Base-by-base conservation (phyloP, 2,329 filamentous ascomycete genomes). In the Penicillium sp. region DNA sequence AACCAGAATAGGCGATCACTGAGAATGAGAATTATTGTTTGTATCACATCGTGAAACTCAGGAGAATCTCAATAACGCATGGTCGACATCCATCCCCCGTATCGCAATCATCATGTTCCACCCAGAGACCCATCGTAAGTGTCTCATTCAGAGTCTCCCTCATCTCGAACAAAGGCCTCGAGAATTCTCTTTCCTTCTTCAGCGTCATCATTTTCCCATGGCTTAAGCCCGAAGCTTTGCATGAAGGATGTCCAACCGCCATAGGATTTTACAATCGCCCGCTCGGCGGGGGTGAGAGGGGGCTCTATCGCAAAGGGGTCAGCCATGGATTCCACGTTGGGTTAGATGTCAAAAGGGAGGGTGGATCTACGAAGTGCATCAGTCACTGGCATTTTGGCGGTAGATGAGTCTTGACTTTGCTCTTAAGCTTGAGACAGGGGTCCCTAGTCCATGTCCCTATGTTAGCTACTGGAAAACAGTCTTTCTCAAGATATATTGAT, bases 1-100 rank as follows among this genome's bases (percentile, higher is more conserved):
- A 4, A n/a, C 6, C 6, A 4, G 6, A 5, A 29, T 1, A 4
- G 5, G 10, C 1, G 10, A 25, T 5, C 17, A 19, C 1, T 4
- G 1, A n/a, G 6, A 23, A 29, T 19, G 7, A 19, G 4, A 13
- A 1, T n/a, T 1, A n/a, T 27, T 7, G 9, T 12, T 29, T 45
- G 4, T 29, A 12, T 27, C 9, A 13, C 4, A 15, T 21, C 2
- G 3, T 10, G 6, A 46, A 46, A 6, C 5, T 4, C 25, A 10
- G 27, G 8, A 10, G 27, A 29, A 10, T 29, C 27, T 29, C 27
- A 29, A 9, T 29, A 12, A 2, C 10, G 2, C 27, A 13, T 13
- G 3, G 6, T 29, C 9, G 10, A 15, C n/a, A 8, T 9, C n/a
- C 43, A 15, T 45, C 10, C 0, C 17, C 17, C 6, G 12, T 46